Conservation (phyloP, 768 basidiomycete genomes). For the Mycena olivaceomarginata region DNA sequence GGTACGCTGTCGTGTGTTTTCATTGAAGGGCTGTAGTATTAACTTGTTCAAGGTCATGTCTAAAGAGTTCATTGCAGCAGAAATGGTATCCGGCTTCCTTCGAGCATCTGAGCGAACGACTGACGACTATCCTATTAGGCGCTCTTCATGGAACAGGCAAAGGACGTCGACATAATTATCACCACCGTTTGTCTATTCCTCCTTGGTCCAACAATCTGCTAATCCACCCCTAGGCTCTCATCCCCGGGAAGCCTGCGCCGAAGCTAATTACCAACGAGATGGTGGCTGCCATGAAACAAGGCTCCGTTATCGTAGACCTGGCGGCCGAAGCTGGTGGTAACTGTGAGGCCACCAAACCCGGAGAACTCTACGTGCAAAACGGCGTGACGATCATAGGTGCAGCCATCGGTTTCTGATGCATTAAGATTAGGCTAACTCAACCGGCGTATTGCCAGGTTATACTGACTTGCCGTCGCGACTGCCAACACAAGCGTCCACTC, state of each 20-base stretch:
- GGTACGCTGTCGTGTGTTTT: conserved; percentile 44
- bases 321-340: conserved; percentile 95
- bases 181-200: conserved; percentile 75
- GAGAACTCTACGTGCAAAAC: conserved; percentile 78
- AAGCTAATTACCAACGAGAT: conserved; percentile 91
- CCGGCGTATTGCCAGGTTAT: conserved; percentile 71
- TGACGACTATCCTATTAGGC: conserved; percentile 56
- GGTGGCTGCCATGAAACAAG: conserved; percentile 94
- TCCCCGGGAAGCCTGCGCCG: conserved; percentile 91
- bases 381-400: conserved; percentile 91
- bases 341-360: conserved; percentile 88
- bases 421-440: not conserved
- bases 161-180: conserved; percentile 92
- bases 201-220: not conserved
- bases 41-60: conserved; percentile 73
- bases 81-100: conserved; percentile 75
- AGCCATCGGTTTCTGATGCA: not conserved
- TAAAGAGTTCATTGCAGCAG: conserved; percentile 91
- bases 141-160: conserved; percentile 91
- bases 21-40: not conserved
- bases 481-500: conserved; percentile 91
- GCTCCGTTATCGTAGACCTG: conserved; percentile 91
- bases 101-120: not conserved
- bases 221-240: conserved; percentile 73
- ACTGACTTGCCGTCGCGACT: conserved; percentile 92